A percentile compares a stretch with the other conserved stretches of the same genome.
Evolutionary conservation across 352 stramenopile species (phyloP).

Genomic region (Pythium aristosporum): DNA sequence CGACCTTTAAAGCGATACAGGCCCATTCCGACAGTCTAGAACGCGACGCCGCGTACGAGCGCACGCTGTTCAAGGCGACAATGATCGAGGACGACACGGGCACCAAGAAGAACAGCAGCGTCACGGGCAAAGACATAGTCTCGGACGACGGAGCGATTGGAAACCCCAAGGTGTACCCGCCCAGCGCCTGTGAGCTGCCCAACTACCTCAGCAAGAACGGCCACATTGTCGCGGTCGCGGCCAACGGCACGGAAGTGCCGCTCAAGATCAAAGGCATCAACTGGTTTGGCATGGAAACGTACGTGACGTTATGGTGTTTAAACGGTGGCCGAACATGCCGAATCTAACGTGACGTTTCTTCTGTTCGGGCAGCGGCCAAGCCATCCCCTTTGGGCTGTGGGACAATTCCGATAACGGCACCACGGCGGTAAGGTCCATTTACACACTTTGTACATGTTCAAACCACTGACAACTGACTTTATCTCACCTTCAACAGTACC

Average conservation of each 20-base stretch:
- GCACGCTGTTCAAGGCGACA: conserved; percentile 22
- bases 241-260: conserved; percentile 51
- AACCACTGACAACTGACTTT: conserved; percentile 27
- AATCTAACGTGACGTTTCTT: neutral
- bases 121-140: conserved; percentile 33
- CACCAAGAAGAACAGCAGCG: conserved; percentile 1
- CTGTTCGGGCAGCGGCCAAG: conserved; percentile 32
- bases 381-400: conserved; percentile 61
- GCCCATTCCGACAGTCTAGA: conserved; percentile 17
- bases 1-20: conserved; percentile 28
- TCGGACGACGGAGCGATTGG: conserved; percentile 65
- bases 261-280: conserved; percentile 86
- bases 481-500: conserved; percentile 30
- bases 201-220: conserved; percentile 82
- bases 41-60: conserved; percentile 21
- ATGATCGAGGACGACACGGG: conserved; percentile 20
- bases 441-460: conserved; percentile 42
- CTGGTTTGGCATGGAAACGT: conserved; percentile 80
- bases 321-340: neutral
- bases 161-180: conserved; percentile 71
- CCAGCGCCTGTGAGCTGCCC: conserved; percentile 58
- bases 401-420: conserved; percentile 59
- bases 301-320: conserved; percentile 13
- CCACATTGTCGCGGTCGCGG: conserved; percentile 60
- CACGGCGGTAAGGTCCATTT: conserved; percentile 32